A percentile compares a stretch with the other conserved stretches of the same genome.
These are phyloP conservation scores for Talaromyces rugulosus DNA, from an alignment of 2,329 filamentous ascomycete species.

Conservation along the genomic window DNA sequence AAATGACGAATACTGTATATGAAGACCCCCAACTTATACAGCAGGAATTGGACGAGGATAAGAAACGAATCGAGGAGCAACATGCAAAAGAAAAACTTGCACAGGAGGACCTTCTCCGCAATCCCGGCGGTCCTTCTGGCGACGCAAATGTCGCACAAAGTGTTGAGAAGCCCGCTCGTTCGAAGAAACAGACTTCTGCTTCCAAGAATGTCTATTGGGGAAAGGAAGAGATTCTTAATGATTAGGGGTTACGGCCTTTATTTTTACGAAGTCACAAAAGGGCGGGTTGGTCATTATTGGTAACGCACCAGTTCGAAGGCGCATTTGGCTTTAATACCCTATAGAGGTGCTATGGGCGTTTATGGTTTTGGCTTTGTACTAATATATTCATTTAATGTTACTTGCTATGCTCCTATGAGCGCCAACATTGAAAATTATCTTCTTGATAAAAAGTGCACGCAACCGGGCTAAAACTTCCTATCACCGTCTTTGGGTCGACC, in stretches of 20 bases:
- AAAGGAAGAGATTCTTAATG: slow-evolving; percentile 37
- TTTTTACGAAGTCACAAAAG: background rate
- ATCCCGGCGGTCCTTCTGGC: slow-evolving; percentile 32
- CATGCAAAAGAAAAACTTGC: slow-evolving; percentile 42
- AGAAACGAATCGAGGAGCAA: slow-evolving; percentile 43
- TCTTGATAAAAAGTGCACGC: background rate
- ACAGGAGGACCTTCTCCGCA: slow-evolving; percentile 40
- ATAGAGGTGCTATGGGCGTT: background rate
- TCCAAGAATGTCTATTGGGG: slow-evolving; percentile 24
- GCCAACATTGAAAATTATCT: background rate
- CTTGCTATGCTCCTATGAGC: background rate
- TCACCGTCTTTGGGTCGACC: slow-evolving; percentile 39
- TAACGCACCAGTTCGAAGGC: background rate
- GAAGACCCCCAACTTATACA: slow-evolving; percentile 38
- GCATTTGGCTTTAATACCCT: background rate
- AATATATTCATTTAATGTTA: background rate
- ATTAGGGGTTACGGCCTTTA: slow-evolving; percentile 24
- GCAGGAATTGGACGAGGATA: slow-evolving; percentile 41
- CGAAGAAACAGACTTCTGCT: slow-evolving; percentile 7
- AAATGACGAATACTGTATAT: slow-evolving; percentile 43
- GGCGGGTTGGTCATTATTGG: background rate
- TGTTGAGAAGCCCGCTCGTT: slow-evolving; percentile 24
- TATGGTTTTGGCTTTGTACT: background rate
- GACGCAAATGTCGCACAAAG: slow-evolving; percentile 22
- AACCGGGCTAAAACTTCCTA: slow-evolving; percentile 14